phyloP scores from a whole-genome alignment of 768 basidiomycete genomes.

The Multifurca ochricompacta region DNA sequence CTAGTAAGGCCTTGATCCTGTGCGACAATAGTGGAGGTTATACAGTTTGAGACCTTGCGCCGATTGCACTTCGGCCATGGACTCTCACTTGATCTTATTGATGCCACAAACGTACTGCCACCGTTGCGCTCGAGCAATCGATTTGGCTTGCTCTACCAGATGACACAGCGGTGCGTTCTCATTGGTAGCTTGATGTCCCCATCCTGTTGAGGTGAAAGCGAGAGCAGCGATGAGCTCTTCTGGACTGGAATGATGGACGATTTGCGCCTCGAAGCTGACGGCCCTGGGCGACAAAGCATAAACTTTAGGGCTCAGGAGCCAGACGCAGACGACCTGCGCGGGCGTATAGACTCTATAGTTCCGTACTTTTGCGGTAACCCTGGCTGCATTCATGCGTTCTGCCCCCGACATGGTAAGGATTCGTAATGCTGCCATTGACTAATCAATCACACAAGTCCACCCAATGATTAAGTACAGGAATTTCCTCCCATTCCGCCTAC shows the following conservation, averaged over 20 bases:
- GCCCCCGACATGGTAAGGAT: slow-evolving; percentile 8
- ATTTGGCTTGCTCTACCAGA: slow-evolving; percentile 17
- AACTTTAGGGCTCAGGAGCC: slow-evolving; percentile 17
- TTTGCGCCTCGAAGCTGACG: slow-evolving; percentile 2
- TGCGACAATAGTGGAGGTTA: slow-evolving; percentile 36
- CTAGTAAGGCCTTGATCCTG: background rate
- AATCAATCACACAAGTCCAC: background rate
- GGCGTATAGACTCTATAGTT: slow-evolving; percentile 21
- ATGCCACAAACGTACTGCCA: slow-evolving; percentile 42
- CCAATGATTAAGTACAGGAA: background rate
- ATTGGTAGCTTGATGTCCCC: slow-evolving; percentile 20
- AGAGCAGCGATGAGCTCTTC: slow-evolving; percentile 1
- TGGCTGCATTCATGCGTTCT: slow-evolving; percentile 3
- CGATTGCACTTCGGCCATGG: slow-evolving; percentile 34
- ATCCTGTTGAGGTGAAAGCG: background rate
- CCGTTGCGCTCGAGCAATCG: slow-evolving; percentile 9
- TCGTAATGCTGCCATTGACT: background rate
- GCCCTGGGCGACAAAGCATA: slow-evolving; percentile 10
- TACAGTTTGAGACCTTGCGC: slow-evolving; percentile 41
- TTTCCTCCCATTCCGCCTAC: background rate
- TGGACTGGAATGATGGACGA: slow-evolving; percentile 9
- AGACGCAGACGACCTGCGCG: slow-evolving; percentile 22
- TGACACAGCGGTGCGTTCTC: slow-evolving; percentile 25
- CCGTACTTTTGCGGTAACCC: slow-evolving; percentile 24
- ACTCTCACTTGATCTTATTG: slow-evolving; percentile 39